Conservation (phyloP, 1,284 basidiomycete genomes). For the Heterobasidion parviporum region DNA sequence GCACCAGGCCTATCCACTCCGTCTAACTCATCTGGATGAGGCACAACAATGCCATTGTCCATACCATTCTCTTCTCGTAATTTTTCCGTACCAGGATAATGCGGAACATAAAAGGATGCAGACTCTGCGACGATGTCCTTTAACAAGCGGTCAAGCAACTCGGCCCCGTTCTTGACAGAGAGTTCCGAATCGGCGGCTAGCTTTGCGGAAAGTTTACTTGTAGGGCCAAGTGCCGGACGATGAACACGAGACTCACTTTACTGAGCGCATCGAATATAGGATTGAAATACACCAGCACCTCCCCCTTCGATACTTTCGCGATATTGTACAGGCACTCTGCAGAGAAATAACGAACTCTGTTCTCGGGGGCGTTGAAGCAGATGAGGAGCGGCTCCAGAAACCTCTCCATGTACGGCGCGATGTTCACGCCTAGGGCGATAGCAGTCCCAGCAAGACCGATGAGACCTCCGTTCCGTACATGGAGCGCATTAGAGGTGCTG, state of each 20-base stretch:
- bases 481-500: conserved; percentile 71
- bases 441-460: conserved; percentile 96
- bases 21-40: conserved; percentile 48
- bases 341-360: conserved; percentile 93
- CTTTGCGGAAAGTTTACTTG: conserved; percentile 30
- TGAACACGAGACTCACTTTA: conserved; percentile 54
- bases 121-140: conserved; percentile 98
- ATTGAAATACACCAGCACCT: conserved; percentile 96
- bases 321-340: conserved; percentile 99
- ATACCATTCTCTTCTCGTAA: conserved; percentile 37
- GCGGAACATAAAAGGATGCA: conserved; percentile 90
- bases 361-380: conserved; percentile 93
- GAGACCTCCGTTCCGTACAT: conserved; percentile 90
- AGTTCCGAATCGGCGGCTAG: conserved; percentile 94
- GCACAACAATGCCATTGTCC: conserved; percentile 47
- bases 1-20: conserved; percentile 35
- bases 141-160: conserved; percentile 92
- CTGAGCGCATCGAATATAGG: conserved; percentile 96
- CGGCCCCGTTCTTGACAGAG: conserved; percentile 98
- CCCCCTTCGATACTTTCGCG: conserved; percentile 95
- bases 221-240: conserved; percentile 2
- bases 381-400: conserved; percentile 88
- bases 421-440: conserved; percentile 90
- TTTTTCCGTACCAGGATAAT: conserved; percentile 75
- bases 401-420: conserved; percentile 89